Base-by-base conservation (phyloP, 441 rosid species). In the Bruguiera hainesii region DNA sequence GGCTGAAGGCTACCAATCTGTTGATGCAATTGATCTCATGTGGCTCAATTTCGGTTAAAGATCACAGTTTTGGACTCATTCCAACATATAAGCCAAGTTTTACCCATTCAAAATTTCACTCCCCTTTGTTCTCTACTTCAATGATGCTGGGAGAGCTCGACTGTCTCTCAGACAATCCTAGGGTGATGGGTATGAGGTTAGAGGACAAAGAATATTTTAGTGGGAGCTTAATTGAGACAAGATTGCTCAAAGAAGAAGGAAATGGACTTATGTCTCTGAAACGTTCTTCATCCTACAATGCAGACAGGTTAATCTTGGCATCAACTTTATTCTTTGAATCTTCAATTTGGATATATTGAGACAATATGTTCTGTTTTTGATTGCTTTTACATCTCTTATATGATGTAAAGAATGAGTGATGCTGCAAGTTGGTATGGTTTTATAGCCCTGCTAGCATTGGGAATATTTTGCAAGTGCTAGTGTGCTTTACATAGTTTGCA, bases 271-370 rank as follows among this genome's bases (percentile, higher is more conserved):
- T 73, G 64, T 66, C 88, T 71, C 80, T 94, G 72, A 91, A 94
- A 80, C 97, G 97, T 51, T 88, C 99, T 75, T 91, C 99, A 42
- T 94, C 99, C 55, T 94, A 82, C 83, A 91, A 94, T 81, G 96
- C 91, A 48, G 96, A 89, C 91, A 85, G 96, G 99, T 94, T 67
- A 58, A 71, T 73, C 50, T 63, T 70, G 63, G 58, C 33, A 53
- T 31, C 37, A 58, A 16, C 60, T 37, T 28, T 64, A 10, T 62
- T 52, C 20, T 4, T 18, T 4, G 13, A 53, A 33, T 28, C 10
- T 19, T 5, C 3, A n/a, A 13, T 23, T 19, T 25, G 6, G 25
- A 29, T 29, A 20, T 49, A 19, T 49, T 48, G 29, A 20, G 56
- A 6, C 37, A 25, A 26, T 57, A 29, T 37, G 48, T 28, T 23